Percentiles rank a stretch among this genome's conserved stretches.
phyloP scores from a whole-genome alignment of 2,329 filamentous ascomycete genomes.

The Acephala macrosclerotiorum region DNA sequence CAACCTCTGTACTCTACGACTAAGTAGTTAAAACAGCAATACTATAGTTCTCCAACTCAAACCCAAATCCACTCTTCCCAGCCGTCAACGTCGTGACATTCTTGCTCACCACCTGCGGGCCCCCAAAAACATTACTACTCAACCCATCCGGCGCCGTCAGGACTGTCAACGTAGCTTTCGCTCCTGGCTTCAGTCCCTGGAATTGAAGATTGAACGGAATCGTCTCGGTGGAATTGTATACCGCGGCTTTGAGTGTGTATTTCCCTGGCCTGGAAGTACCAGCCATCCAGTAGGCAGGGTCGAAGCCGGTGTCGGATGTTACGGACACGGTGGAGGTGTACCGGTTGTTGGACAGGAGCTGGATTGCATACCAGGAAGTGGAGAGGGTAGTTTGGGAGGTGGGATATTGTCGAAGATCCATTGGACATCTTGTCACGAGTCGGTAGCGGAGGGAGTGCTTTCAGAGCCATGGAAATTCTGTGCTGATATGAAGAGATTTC shows the following conservation, averaged over 20 bases:
- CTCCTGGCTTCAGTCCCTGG: slow-evolving; percentile 49
- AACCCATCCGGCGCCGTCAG: slow-evolving; percentile 46
- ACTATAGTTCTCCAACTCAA: slow-evolving; percentile 34
- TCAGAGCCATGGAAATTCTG: no score
- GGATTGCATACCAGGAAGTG: slow-evolving; percentile 58
- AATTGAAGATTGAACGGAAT: slow-evolving; percentile 56
- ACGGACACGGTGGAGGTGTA: slow-evolving; percentile 56
- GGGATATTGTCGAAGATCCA: no score
- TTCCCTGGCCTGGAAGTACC: slow-evolving; percentile 51
- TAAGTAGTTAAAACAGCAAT: slow-evolving; percentile 37
- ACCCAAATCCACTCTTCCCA: slow-evolving; percentile 28
- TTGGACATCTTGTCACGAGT: no score
- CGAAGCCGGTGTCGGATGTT: slow-evolving; percentile 46
- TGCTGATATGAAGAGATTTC: no score
- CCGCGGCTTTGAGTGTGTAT: slow-evolving; percentile 58
- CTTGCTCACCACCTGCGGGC: slow-evolving; percentile 24
- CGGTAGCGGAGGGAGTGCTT: no score
- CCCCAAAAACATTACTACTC: slow-evolving; percentile 24
- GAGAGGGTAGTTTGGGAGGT: slow-evolving; percentile 53
- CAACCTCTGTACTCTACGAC: no score
- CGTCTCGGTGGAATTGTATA: slow-evolving; percentile 58
- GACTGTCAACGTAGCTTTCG: slow-evolving; percentile 53
- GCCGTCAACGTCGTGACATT: slow-evolving; percentile 24
- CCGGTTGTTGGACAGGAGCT: slow-evolving; percentile 55
- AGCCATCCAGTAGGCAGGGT: slow-evolving; percentile 58